These are phyloP conservation scores for Cryptococcus sp. DNA, from an alignment of 1,284 basidiomycete genomes.

Conservation along the genomic window DNA sequence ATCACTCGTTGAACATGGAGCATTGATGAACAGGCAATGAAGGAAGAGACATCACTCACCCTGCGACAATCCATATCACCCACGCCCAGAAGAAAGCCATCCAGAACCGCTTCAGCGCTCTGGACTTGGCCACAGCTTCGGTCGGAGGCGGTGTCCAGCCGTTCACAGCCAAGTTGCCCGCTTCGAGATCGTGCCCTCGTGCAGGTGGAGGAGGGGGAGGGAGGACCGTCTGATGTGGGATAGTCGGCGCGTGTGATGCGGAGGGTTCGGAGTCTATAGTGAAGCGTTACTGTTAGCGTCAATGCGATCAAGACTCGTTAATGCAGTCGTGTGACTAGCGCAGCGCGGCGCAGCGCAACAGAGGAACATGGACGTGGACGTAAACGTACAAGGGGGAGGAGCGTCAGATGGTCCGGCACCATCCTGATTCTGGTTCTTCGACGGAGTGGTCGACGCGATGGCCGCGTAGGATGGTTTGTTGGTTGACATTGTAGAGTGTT, in stretches of 20 bases:
- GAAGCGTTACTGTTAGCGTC: background rate
- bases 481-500: constrained; percentile 7
- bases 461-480: constrained; percentile 24
- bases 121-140: constrained; percentile 30
- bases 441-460: constrained; percentile 7
- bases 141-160: constrained; percentile 34
- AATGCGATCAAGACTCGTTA: background rate
- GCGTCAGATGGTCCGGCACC: constrained; percentile 16
- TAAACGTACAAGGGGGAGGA: constrained; percentile 24
- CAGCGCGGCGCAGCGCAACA: background rate
- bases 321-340: background rate
- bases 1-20: background rate
- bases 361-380: no score
- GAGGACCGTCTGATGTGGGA: constrained; percentile 15
- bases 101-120: constrained; percentile 49
- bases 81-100: constrained; percentile 47
- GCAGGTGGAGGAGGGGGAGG: constrained; percentile 1
- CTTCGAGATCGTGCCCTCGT: no score
- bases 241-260: constrained; percentile 2
- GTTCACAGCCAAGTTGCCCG: background rate
- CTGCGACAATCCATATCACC: constrained; percentile 45
- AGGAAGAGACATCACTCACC: constrained; percentile 31
- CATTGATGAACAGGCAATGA: background rate
- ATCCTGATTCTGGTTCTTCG: background rate
- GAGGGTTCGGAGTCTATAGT: constrained; percentile 5